Evolutionary conservation across 805 yeast genomes (phyloP).

Genomic region (Blastobotrys americana): DNA sequence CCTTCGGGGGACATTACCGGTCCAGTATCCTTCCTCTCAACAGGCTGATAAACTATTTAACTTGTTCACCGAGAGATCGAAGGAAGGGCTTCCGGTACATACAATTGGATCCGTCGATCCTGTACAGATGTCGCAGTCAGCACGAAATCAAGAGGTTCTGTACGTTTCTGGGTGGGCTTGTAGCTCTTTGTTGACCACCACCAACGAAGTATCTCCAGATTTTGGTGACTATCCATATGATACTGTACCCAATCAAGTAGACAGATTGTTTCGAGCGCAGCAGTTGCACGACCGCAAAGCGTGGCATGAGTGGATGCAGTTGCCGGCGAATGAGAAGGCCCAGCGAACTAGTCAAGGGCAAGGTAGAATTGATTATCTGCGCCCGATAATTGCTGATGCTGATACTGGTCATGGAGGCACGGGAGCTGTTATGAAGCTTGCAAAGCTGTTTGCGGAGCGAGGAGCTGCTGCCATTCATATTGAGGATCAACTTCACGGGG

Average conservation of each 20-base stretch:
- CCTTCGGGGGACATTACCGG: slow-evolving; percentile 44
- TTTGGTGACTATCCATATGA: slow-evolving; percentile 65
- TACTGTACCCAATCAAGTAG: slow-evolving; percentile 62
- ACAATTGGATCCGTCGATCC: slow-evolving; percentile 60
- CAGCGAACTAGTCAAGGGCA: slow-evolving; percentile 21
- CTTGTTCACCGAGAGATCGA: slow-evolving; percentile 36
- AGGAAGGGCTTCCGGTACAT: slow-evolving; percentile 42
- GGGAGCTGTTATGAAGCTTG: slow-evolving; percentile 56
- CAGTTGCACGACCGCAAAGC: slow-evolving; percentile 48
- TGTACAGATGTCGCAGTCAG: slow-evolving; percentile 52
- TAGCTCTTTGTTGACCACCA: slow-evolving; percentile 48
- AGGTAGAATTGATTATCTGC: slow-evolving; percentile 42
- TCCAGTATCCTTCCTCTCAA: slow-evolving; percentile 39
- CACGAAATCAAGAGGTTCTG: slow-evolving; percentile 44
- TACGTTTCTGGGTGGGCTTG: slow-evolving; percentile 61
- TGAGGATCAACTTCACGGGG: slow-evolving; percentile 60
- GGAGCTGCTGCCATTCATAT: slow-evolving; percentile 63
- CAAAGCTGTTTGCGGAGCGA: slow-evolving; percentile 56
- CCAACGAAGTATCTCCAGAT: slow-evolving; percentile 59
- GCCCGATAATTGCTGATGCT: slow-evolving; percentile 60
- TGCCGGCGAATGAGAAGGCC: slow-evolving; percentile 23
- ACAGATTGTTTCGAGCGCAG: slow-evolving; percentile 52
- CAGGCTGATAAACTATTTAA: slow-evolving; percentile 49
- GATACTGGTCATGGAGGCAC: slow-evolving; percentile 63
- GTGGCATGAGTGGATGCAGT: slow-evolving; percentile 35